Evolutionary conservation across 768 basidiomycete genomes (phyloP), one percentile per base, ranked within the genome.

Genomic region (Daedaleopsis sinensis): DNA sequence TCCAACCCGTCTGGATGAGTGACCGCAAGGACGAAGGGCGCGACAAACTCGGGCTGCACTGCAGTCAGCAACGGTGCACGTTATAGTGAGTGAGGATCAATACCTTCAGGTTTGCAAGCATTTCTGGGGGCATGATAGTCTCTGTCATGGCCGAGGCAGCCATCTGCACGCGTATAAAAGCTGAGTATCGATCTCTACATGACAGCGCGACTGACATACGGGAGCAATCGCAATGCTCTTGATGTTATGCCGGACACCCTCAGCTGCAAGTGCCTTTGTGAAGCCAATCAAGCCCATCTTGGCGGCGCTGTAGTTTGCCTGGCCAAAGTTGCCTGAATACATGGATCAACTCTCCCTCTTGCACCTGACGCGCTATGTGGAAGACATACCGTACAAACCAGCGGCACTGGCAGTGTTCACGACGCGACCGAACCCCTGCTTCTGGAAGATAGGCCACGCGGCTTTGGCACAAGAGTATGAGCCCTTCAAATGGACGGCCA

Each of bases 121-220:
- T 87, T 58, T 98, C 96, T 19, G 91, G 89, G 10, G 96, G 92
- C 91, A 98, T 93, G 67, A 96, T 80, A 0, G 94, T 97, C 69
- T 89, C 95, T 3, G 95, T 97, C 96, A 98, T 98, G 3, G 85
- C 84, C 3, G 94, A 96, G 0, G 96, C 96, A n/a, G 96, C 96
- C 61, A 93, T 88, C 93, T 94, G 64, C 13, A 18, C 10, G 15
- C 12, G 13, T 15, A 23, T 38, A 15, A 54, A 54, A 44, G 23
- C 7, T 50, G 8, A 15, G 6, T 46, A 3, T 27, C 13, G 1
- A n/a, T 1, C 57, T 4, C 5, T 57, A 24, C 15, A 24, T 9
- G 11, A 49, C 24, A 23, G 13, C 42, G 51, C 42, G 16, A 35
- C 13, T 32, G 15, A 75, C 89, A 19, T 75, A 96, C 93, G 0